These are phyloP conservation scores for Huiozyma sinensis DNA, from an alignment of 805 yeast genomes.

Conservation along the genomic window DNA sequence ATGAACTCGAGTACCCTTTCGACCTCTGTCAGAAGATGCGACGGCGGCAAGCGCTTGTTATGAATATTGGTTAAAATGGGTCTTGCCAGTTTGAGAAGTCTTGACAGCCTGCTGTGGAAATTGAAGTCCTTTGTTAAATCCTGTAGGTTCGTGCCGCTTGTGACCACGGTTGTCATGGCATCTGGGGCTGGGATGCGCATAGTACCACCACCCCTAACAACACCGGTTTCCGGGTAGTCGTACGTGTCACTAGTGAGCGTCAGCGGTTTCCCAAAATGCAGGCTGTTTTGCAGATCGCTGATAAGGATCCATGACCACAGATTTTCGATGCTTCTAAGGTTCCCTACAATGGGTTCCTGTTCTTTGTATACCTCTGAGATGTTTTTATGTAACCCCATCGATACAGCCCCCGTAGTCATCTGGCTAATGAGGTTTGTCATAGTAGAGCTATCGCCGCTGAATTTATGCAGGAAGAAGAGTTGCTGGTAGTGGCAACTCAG, in stretches of 20 bases:
- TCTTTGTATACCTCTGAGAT: constrained; percentile 9
- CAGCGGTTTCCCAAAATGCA: constrained; percentile 18
- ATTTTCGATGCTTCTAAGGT: constrained; percentile 12
- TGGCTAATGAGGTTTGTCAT: constrained; percentile 7
- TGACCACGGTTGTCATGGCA: not conserved
- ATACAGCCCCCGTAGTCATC: constrained; percentile 10
- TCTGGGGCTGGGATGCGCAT: not conserved
- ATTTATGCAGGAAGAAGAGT: constrained; percentile 11
- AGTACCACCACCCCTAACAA: not conserved
- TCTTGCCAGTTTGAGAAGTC: constrained; percentile 11
- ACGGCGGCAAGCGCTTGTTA: no score
- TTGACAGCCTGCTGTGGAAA: constrained; percentile 7
- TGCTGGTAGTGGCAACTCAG: constrained; percentile 6
- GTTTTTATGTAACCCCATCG: constrained; percentile 18
- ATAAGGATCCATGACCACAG: constrained; percentile 20
- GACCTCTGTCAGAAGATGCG: no score
- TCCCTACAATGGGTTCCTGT: constrained; percentile 12
- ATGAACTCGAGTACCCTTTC: not conserved
- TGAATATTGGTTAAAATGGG: constrained; percentile 6
- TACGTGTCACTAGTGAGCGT: constrained; percentile 5
- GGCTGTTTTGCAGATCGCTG: constrained; percentile 16
- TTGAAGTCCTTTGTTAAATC: constrained; percentile 2
- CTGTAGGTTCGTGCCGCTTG: constrained; percentile 1
- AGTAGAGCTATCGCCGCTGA: constrained; percentile 10
- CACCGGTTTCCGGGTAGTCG: not conserved